Conservation (phyloP, 2,329 filamentous ascomycete species). For the Aspergillus melleus region DNA sequence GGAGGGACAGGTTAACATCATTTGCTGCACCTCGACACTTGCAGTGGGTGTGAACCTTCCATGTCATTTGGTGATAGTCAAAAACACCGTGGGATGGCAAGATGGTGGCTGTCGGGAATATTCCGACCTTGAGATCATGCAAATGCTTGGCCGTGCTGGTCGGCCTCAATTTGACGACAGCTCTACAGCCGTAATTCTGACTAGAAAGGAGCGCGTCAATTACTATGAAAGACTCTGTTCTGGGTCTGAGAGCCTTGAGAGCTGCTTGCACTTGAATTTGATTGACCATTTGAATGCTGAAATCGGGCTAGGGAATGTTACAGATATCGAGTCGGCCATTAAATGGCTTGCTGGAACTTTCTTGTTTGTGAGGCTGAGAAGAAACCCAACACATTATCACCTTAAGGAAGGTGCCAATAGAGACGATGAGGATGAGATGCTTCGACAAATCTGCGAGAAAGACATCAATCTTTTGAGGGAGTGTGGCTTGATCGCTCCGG, state of each 20-base stretch:
- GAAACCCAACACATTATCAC: slow-evolving; percentile 71
- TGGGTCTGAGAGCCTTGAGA: slow-evolving; percentile 73
- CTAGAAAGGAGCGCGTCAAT: slow-evolving; percentile 61
- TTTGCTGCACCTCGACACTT: slow-evolving; percentile 84
- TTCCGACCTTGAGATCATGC: slow-evolving; percentile 81
- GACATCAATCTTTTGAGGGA: slow-evolving; percentile 67
- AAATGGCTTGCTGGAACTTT: slow-evolving; percentile 78
- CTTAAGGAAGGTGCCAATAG: slow-evolving; percentile 55
- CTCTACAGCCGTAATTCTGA: slow-evolving; percentile 78
- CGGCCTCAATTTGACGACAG: slow-evolving; percentile 78
- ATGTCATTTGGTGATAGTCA: slow-evolving; percentile 79
- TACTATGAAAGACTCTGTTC: slow-evolving; percentile 74
- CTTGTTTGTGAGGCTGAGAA: slow-evolving; percentile 69
- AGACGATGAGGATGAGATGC: slow-evolving; percentile 59
- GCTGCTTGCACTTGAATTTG: slow-evolving; percentile 73
- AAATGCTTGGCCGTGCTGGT: slow-evolving; percentile 84
- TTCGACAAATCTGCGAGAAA: slow-evolving; percentile 70
- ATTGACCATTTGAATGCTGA: slow-evolving; percentile 85
- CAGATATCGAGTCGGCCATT: slow-evolving; percentile 63
- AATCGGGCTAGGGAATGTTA: slow-evolving; percentile 73
- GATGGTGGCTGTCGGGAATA: slow-evolving; percentile 66
- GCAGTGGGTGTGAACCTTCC: slow-evolving; percentile 83
- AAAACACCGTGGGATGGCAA: slow-evolving; percentile 71
- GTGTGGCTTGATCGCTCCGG: slow-evolving; percentile 55
- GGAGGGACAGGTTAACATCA: slow-evolving; percentile 70